Percentiles rank a stretch among this genome's conserved stretches.
These are phyloP conservation scores for Aureobasidium sp. DNA, from an alignment of 2,329 filamentous ascomycete species.

Conservation along the genomic window DNA sequence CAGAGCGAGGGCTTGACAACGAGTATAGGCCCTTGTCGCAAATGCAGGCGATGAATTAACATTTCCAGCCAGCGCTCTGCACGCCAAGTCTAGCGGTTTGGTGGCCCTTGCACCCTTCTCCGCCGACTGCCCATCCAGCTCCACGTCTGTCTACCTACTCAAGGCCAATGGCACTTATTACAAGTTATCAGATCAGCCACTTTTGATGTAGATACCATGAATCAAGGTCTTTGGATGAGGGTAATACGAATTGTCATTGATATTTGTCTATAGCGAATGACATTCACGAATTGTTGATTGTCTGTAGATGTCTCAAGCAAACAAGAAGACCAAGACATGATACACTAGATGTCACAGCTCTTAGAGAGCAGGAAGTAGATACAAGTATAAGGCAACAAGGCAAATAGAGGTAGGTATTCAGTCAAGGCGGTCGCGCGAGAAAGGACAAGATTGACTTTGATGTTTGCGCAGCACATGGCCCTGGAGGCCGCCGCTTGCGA, in stretches of 20 bases:
- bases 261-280: too few species aligned
- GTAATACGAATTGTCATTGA: neutral
- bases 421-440: neutral
- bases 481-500: neutral
- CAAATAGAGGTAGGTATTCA: neutral
- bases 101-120: neutral
- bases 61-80: conserved; percentile 11
- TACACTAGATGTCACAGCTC: neutral
- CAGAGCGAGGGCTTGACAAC: neutral
- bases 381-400: neutral
- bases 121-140: neutral
- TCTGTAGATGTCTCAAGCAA: neutral
- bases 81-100: neutral
- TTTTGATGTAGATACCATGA: neutral
- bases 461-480: neutral
- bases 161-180: neutral
- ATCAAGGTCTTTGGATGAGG: neutral
- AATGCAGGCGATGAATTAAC: conserved; percentile 13
- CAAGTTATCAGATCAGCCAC: neutral
- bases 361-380: neutral
- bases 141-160: neutral
- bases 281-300: neutral
- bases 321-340: neutral
- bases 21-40: neutral
- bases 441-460: neutral